These are phyloP conservation scores for Paratinospora sagittata DNA, from an alignment of 164 flowering plant genomes.

Conservation along the genomic window DNA sequence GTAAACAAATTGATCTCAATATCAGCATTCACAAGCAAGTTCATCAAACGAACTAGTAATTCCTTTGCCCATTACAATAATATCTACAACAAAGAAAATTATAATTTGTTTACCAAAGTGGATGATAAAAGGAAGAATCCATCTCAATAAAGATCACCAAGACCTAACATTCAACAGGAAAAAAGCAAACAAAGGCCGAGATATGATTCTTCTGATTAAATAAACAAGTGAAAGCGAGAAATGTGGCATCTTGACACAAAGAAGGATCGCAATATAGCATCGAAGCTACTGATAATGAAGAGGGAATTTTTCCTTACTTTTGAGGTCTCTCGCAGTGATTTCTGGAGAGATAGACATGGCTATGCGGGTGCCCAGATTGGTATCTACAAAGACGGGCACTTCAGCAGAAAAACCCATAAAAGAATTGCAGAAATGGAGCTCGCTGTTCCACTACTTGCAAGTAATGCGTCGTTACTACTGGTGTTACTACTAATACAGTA, in stretches of 20 bases:
- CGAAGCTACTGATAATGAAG: not conserved
- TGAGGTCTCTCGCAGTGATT: slow-evolving; percentile 30
- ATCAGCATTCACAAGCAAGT: not conserved
- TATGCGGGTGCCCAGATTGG: slow-evolving; percentile 45
- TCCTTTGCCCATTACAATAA: not conserved
- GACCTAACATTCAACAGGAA: not conserved
- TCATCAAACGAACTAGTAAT: not conserved
- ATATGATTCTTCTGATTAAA: not conserved
- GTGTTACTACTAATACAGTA: too few species aligned
- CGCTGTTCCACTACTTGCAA: not conserved
- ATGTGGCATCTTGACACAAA: too few species aligned
- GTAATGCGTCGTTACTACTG: too few species aligned
- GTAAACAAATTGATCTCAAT: too few species aligned
- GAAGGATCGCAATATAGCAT: too few species aligned
- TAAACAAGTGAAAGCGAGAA: too few species aligned
- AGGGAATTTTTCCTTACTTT: slow-evolving; percentile 28
- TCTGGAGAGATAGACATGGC: slow-evolving; percentile 33
- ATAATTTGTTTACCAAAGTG: not conserved
- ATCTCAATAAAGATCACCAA: not conserved
- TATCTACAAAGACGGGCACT: slow-evolving; percentile 34
- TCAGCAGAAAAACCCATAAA: slow-evolving; percentile 2
- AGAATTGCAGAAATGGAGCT: too few species aligned
- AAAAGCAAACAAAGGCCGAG: slow-evolving; percentile 1
- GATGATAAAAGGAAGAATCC: not conserved
- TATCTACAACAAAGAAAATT: too few species aligned